phyloP scores from a whole-genome alignment of 2,329 filamentous ascomycete genomes.

The Chalaropsis ovoidea region DNA sequence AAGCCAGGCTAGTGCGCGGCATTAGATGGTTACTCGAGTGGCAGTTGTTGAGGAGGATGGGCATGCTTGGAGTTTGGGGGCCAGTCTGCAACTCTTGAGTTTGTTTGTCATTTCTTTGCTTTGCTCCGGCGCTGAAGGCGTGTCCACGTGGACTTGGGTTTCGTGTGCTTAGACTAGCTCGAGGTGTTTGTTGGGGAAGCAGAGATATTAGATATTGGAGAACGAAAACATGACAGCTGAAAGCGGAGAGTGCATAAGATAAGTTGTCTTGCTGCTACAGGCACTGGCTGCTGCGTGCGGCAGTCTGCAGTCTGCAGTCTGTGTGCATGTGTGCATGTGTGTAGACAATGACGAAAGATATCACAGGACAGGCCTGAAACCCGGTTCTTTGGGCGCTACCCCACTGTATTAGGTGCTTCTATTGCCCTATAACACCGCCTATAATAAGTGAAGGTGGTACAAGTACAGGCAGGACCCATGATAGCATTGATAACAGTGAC shows the following conservation, averaged over 20 bases:
- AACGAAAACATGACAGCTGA: too few species aligned
- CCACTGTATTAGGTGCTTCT: not conserved
- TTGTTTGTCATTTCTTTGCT: not conserved
- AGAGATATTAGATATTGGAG: not conserved
- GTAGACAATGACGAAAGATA: not conserved
- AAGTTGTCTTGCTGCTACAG: too few species aligned
- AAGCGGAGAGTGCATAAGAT: too few species aligned
- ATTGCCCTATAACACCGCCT: too few species aligned
- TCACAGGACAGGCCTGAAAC: not conserved
- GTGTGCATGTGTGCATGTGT: not conserved
- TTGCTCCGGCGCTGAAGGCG: not conserved
- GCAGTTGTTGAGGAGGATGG: slow-evolving; percentile 13
- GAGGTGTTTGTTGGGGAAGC: slow-evolving; percentile 7
- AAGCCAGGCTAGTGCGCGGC: not conserved
- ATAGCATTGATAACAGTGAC: too few species aligned
- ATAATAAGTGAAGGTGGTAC: too few species aligned
- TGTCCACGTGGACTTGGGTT: not conserved
- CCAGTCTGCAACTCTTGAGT: not conserved
- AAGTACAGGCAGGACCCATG: too few species aligned
- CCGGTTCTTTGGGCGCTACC: not conserved
- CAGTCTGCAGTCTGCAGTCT: too few species aligned
- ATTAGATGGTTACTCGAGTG: not conserved
- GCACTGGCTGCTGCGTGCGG: not conserved
- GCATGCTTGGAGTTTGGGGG: not conserved
- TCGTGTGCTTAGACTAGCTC: not conserved